These are phyloP conservation scores for Eucalyptus brandiana DNA, from an alignment of 345 rosid species.

Conservation along the genomic window DNA sequence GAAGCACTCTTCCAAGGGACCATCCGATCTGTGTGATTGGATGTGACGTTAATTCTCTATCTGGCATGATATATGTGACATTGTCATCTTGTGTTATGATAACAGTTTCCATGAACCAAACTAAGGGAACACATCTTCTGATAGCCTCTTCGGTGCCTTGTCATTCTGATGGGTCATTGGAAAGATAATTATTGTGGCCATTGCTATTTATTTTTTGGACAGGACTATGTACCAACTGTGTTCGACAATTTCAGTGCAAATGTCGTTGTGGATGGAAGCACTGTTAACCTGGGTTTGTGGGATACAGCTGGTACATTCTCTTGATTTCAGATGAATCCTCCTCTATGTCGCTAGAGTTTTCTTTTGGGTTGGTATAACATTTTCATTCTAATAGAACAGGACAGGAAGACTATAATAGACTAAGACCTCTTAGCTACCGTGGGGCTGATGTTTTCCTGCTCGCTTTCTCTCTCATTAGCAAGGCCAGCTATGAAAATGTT, in stretches of 20 bases:
- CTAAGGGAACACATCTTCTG: background rate
- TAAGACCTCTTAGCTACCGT: slow-evolving; percentile 87
- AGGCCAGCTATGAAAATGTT: slow-evolving; percentile 88
- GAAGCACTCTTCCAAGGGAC: background rate
- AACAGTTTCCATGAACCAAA: background rate
- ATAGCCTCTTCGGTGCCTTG: background rate
- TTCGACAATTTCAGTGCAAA: slow-evolving; percentile 86
- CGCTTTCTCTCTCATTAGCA: slow-evolving; percentile 87
- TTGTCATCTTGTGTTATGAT: background rate
- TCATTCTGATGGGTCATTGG: background rate
- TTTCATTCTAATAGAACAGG: slow-evolving; percentile 31
- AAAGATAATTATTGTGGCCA: background rate
- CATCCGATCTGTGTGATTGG: background rate
- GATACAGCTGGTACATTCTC: slow-evolving; percentile 61
- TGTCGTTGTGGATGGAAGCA: slow-evolving; percentile 75
- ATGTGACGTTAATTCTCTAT: background rate
- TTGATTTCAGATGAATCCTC: background rate
- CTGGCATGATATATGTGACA: background rate
- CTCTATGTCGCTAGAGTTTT: background rate
- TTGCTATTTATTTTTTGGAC: background rate
- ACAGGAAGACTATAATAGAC: slow-evolving; percentile 88
- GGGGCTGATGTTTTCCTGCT: slow-evolving; percentile 91
- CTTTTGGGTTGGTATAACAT: background rate
- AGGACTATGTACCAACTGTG: slow-evolving; percentile 86
- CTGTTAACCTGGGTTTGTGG: slow-evolving; percentile 73